Evolutionary conservation across 1,284 basidiomycete species (phyloP).

Genomic region (Tilletia walkeri): DNA sequence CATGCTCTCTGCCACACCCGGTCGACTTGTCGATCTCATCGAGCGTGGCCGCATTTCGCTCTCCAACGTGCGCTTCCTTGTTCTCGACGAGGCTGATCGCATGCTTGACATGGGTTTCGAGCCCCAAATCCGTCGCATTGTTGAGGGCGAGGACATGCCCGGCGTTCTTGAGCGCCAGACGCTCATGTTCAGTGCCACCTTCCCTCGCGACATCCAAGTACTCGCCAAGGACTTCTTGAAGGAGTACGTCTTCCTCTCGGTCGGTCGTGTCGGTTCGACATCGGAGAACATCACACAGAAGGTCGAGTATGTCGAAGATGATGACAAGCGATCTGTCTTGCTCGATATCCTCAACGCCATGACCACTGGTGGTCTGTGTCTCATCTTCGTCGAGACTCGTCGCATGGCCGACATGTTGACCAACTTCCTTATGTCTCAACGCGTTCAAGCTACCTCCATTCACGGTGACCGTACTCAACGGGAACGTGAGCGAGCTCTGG

Average conservation of each 20-base stretch:
- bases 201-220: slow-evolving; percentile 98
- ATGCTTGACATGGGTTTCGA: slow-evolving; percentile 99
- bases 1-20: slow-evolving; percentile 94
- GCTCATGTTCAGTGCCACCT: slow-evolving; percentile 99
- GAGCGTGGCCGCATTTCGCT: slow-evolving; percentile 96
- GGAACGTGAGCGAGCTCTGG: slow-evolving; percentile 91
- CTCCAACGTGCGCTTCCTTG: slow-evolving; percentile 93
- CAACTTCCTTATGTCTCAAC: slow-evolving; percentile 85
- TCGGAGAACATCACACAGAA: slow-evolving; percentile 99
- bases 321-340: slow-evolving; percentile 93
- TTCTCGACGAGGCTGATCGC: slow-evolving; percentile 98
- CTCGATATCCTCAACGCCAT: slow-evolving; percentile 89
- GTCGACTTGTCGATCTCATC: slow-evolving; percentile 96
- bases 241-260: slow-evolving; percentile 92
- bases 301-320: slow-evolving; percentile 96
- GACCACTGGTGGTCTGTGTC: slow-evolving; percentile 71
- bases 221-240: slow-evolving; percentile 83
- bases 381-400: slow-evolving; percentile 99
- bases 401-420: slow-evolving; percentile 98
- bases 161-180: slow-evolving; percentile 88
- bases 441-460: slow-evolving; percentile 86
- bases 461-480: slow-evolving; percentile 97
- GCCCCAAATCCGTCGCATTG: slow-evolving; percentile 96
- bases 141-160: slow-evolving; percentile 98
- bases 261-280: slow-evolving; percentile 95